Evolutionary conservation across 345 rosid genomes (phyloP).

Genomic region (Moricandia moricandioides): DNA sequence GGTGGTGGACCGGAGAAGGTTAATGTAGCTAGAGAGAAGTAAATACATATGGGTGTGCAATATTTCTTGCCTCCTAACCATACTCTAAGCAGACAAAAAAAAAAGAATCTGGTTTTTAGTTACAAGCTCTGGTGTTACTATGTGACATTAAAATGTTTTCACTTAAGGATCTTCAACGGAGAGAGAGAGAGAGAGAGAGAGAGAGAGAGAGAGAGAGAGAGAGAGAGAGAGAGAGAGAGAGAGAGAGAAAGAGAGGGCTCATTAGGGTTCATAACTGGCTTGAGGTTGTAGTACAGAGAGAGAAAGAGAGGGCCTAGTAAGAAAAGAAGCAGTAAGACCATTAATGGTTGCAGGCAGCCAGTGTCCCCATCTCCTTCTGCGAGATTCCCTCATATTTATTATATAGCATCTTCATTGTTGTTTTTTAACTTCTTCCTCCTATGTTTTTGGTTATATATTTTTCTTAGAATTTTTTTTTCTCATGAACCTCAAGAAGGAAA

Average conservation of each 20-base stretch:
- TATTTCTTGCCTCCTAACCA: slow-evolving; percentile 12
- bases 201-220: neutral
- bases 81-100: slow-evolving; percentile 11
- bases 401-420: slow-evolving; percentile 34
- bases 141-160: slow-evolving; percentile 25
- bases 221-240: neutral
- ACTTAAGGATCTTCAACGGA: neutral
- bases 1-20: slow-evolving; percentile 30
- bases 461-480: neutral
- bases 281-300: slow-evolving; percentile 25
- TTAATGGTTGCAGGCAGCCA: slow-evolving; percentile 34
- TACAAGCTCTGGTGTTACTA: slow-evolving; percentile 18
- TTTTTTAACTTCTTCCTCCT: slow-evolving; percentile 24
- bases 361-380: slow-evolving; percentile 38
- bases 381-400: slow-evolving; percentile 39
- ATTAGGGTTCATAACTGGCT: slow-evolving; percentile 30
- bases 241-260: neutral
- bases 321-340: slow-evolving; percentile 19
- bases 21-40: slow-evolving; percentile 23
- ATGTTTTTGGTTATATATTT: neutral
- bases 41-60: slow-evolving; percentile 18
- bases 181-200: neutral
- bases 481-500: slow-evolving; percentile 17
- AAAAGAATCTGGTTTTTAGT: neutral
- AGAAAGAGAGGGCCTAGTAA: slow-evolving; percentile 1